Evolutionary conservation across 192 early-diverging fungal species (phyloP).

Genomic region (Podila minutissima): DNA sequence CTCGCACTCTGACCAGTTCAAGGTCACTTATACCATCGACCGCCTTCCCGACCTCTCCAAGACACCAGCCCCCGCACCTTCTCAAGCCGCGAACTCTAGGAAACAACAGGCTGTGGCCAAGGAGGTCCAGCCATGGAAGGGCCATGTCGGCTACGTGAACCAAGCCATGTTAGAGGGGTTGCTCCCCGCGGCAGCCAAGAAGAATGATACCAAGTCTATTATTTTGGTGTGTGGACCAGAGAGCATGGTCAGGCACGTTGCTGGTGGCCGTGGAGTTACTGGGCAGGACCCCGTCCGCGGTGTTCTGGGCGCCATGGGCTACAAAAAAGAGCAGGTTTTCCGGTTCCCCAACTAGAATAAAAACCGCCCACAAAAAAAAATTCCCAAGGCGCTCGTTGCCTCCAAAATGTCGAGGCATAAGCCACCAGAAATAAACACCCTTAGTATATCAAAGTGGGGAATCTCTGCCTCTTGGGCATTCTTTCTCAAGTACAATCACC

Average conservation of each 20-base stretch:
- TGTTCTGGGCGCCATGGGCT: slow-evolving; percentile 61
- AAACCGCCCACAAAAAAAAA: background rate
- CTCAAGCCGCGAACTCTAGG: background rate
- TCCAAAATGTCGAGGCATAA: background rate
- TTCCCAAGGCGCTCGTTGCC: no score
- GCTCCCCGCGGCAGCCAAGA: slow-evolving; percentile 7
- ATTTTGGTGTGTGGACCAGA: slow-evolving; percentile 76
- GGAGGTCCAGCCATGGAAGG: slow-evolving; percentile 33
- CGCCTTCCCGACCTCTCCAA: background rate
- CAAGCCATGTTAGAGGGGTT: slow-evolving; percentile 44
- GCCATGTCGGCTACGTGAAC: slow-evolving; percentile 39
- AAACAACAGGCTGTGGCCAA: slow-evolving; percentile 35
- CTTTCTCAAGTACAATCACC: background rate
- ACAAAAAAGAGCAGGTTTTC: slow-evolving; percentile 62
- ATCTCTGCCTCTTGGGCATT: background rate
- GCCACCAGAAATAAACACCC: slow-evolving; percentile 8
- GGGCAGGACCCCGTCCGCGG: slow-evolving; percentile 69
- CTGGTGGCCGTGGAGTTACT: slow-evolving; percentile 60
- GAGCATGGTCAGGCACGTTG: slow-evolving; percentile 65
- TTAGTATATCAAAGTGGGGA: background rate
- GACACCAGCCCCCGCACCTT: slow-evolving; percentile 41
- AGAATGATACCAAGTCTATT: slow-evolving; percentile 21
- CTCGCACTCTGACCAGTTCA: slow-evolving; percentile 53
- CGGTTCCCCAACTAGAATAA: slow-evolving; percentile 60
- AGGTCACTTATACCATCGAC: slow-evolving; percentile 63